Evolutionary conservation across 768 basidiomycete genomes (phyloP), one percentile per base, ranked within the genome.

Genomic region (Tylopilus sp.): DNA sequence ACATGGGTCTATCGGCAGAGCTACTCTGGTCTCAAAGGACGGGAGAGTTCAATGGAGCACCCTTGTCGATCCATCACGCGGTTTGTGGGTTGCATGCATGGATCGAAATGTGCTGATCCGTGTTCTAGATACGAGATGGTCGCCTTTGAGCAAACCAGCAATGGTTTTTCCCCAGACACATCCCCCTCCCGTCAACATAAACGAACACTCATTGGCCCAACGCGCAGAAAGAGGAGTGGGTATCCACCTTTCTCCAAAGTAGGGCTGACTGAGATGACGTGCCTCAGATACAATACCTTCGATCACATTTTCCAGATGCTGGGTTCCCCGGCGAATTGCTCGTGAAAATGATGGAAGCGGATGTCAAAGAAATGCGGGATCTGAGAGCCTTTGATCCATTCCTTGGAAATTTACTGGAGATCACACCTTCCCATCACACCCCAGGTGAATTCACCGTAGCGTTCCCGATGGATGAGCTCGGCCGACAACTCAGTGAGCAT

Each of bases 291-390:
- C 81, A 83, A 49, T 89, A 88, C 58, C 73, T 91, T 42, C 80
- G 85, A 40, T 83, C 80, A 4, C 77, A 79, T 65, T 76, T 85
- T 48, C 87, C 89, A 1, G 88, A 91, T 53, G 74, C 85, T 15
- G 86, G 90, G 52, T 72, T 92, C n/a, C 71, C 86, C 7, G 69
- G 78, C n/a, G 82, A 88, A 36, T 69, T 91, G 21, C 74, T 91
- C 40, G 67, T 79, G 45, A 77, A 79, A 23, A 75, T 83, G 50
- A 67, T 88, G 18, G 66, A 72, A 12, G 69, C 72, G 45, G 81
- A 85, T 41, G 69, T 73, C 12, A 68, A 61, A 38, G 55, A 69
- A 44, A 50, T 58, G 33, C 66, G 61, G 21, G 57, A 67, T n/a
- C 61, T 77, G 15, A 60, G 71, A 25, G 50, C 51, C 12, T 86